Evolutionary conservation across 139 green algal species (phyloP).

Genomic region (Closterium sp.): DNA sequence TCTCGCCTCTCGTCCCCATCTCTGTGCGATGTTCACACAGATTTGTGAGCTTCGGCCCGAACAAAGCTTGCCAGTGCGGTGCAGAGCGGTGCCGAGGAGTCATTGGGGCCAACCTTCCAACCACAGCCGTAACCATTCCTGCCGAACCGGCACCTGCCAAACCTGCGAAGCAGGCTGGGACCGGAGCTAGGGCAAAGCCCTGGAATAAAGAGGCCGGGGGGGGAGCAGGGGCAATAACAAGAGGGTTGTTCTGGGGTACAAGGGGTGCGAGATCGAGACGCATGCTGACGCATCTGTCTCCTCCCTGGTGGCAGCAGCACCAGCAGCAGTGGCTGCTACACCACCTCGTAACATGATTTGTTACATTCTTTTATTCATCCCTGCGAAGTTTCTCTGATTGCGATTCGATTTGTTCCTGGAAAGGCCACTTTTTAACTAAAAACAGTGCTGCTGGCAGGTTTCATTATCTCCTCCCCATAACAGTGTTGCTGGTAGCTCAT

Average conservation of each 20-base stretch:
- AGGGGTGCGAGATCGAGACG: not conserved
- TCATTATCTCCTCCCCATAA: no score
- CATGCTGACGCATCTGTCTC: not conserved
- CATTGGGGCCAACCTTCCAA: not conserved
- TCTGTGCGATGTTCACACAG: not conserved
- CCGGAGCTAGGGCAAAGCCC: not conserved
- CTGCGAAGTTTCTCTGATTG: no score
- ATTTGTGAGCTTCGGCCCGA: not conserved
- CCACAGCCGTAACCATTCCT: not conserved
- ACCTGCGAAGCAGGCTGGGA: not conserved
- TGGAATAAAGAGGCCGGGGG: not conserved
- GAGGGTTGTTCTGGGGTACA: not conserved
- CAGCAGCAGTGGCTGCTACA: not conserved
- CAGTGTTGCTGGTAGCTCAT: no score
- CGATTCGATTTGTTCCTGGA: no score
- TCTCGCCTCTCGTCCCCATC: no score
- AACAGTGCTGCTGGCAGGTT: no score
- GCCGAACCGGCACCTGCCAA: not conserved
- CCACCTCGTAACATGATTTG: not conserved
- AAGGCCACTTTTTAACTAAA: no score
- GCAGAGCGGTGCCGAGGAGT: not conserved
- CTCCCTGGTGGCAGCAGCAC: not conserved
- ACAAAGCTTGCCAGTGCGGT: not conserved
- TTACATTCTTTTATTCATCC: not conserved
- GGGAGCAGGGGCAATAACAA: not conserved